A percentile compares a stretch with the other conserved stretches of the same genome.
phyloP scores from a whole-genome alignment of 1,284 basidiomycete genomes.

The Ustilago hordei region DNA sequence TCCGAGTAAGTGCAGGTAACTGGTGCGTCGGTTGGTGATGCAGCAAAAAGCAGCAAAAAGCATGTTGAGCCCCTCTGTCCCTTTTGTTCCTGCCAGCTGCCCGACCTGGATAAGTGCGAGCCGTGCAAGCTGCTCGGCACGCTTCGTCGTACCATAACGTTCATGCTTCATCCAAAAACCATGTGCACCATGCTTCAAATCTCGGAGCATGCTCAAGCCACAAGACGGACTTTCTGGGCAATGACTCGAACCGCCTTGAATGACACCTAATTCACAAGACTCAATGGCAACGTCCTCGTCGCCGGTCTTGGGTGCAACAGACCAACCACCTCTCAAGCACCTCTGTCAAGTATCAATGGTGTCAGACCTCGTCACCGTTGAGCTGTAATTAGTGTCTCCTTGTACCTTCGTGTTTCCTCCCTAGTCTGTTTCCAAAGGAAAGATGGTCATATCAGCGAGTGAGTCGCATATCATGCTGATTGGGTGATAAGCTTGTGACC shows the following conservation, averaged over 20 bases:
- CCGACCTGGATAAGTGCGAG: background rate
- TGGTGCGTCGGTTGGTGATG: background rate
- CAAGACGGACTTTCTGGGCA: background rate
- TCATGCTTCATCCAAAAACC: background rate
- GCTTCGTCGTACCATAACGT: background rate
- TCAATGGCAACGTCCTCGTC: too few relatives aligned
- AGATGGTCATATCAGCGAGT: too few relatives aligned
- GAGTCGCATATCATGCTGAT: background rate
- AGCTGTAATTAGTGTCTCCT: background rate
- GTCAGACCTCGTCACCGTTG: background rate
- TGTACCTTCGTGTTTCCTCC: background rate
- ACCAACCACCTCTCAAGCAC: too few relatives aligned
- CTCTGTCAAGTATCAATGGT: too few relatives aligned
- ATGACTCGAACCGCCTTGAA: constrained; percentile 22
- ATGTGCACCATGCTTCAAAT: constrained; percentile 6
- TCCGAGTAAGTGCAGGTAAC: constrained; percentile 3
- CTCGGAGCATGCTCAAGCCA: constrained; percentile 21
- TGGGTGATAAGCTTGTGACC: background rate
- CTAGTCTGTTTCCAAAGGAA: too few relatives aligned
- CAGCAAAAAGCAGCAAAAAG: background rate
- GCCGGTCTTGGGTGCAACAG: too few relatives aligned
- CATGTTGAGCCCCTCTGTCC: background rate
- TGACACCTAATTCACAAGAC: background rate
- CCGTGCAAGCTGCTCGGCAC: background rate
- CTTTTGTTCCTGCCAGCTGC: background rate